phyloP scores from a whole-genome alignment of 208 protist genomes.

The Trypanosoma rangeli region DNA sequence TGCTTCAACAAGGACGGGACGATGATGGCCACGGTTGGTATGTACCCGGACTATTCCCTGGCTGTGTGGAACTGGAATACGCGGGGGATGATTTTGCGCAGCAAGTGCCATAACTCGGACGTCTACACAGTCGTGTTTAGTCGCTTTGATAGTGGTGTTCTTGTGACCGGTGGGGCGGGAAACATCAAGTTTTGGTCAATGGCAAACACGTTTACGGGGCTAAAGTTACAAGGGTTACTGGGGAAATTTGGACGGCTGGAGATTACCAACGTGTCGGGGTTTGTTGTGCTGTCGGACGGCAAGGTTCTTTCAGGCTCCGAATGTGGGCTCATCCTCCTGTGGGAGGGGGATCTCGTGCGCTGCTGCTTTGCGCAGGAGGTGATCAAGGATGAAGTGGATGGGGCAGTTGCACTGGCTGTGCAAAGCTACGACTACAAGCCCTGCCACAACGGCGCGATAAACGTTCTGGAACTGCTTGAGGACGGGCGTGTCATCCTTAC shows the following conservation, averaged over 20 bases:
- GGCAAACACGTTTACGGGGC: slow-evolving; percentile 97
- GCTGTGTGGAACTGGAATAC: slow-evolving; percentile 96
- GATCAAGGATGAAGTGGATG: slow-evolving; percentile 17
- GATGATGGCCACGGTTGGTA: slow-evolving; percentile 94
- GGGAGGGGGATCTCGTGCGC: slow-evolving; percentile 97
- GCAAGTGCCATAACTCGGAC: slow-evolving; percentile 96
- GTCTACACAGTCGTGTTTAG: slow-evolving; percentile 94
- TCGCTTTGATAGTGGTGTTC: slow-evolving; percentile 84
- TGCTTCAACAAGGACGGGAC: slow-evolving; percentile 86
- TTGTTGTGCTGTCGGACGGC: slow-evolving; percentile 92
- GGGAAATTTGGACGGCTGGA: slow-evolving; percentile 98
- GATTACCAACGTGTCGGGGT: slow-evolving; percentile 94
- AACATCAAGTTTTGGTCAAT: slow-evolving; percentile 99
- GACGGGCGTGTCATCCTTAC: slow-evolving; percentile 84
- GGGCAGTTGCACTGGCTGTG: slow-evolving; percentile 35
- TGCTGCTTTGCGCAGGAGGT: slow-evolving; percentile 84
- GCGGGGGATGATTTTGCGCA: slow-evolving; percentile 89
- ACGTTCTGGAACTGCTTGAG: slow-evolving; percentile 83
- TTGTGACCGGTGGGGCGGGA: slow-evolving; percentile 93
- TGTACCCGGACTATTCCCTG: slow-evolving; percentile 94
- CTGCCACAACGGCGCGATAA: slow-evolving; percentile 89
- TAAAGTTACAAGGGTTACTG: slow-evolving; percentile 96
- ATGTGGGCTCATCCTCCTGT: slow-evolving; percentile 94
- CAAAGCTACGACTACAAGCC: slow-evolving; percentile 39
- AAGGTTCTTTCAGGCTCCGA: slow-evolving; percentile 96